Percentiles rank a stretch among this genome's conserved stretches.
Evolutionary conservation across 805 yeast species (phyloP).

Genomic region (Myxozyma geophila): DNA sequence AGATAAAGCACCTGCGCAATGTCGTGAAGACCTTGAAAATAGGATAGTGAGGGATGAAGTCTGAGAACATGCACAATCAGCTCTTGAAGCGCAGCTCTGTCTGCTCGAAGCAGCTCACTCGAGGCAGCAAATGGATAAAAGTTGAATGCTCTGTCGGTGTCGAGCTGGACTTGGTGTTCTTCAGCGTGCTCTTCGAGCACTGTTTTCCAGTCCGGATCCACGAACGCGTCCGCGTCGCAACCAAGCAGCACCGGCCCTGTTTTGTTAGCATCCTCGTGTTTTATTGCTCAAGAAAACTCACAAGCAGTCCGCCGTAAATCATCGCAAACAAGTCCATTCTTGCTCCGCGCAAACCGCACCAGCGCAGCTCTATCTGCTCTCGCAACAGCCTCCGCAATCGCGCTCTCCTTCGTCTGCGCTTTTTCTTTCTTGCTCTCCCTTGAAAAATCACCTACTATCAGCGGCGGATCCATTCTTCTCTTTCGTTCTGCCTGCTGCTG

Average conservation of each 20-base stretch:
- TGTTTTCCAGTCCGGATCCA: constrained; percentile 20
- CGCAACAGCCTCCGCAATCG: constrained; percentile 20
- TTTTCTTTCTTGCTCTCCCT: not conserved
- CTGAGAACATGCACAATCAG: constrained; percentile 62
- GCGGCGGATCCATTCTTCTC: constrained; percentile 11
- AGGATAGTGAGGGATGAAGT: constrained; percentile 63
- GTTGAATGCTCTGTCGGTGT: constrained; percentile 51
- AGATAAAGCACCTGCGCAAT: constrained; percentile 69
- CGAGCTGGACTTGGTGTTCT: constrained; percentile 78
- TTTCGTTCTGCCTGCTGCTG: too few species aligned
- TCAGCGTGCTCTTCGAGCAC: constrained; percentile 63
- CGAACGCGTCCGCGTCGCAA: constrained; percentile 23
- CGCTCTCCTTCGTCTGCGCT: constrained; percentile 20
- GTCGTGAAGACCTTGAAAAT: constrained; percentile 95
- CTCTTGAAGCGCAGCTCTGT: constrained; percentile 51
- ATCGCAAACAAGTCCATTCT: constrained; percentile 29
- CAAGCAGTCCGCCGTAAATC: constrained; percentile 26
- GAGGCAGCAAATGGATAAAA: constrained; percentile 6
- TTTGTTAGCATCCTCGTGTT: not conserved
- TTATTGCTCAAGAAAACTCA: not conserved
- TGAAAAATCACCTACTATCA: constrained; percentile 1
- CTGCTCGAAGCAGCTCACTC: constrained; percentile 35
- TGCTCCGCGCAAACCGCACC: constrained; percentile 26
- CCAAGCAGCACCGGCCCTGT: constrained; percentile 33
- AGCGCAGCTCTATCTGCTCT: constrained; percentile 18